Percentiles rank a stretch among this genome's conserved stretches.
phyloP scores from a whole-genome alignment of 495 filamentous ascomycete genomes.

The Jackrogersella multiformis region DNA sequence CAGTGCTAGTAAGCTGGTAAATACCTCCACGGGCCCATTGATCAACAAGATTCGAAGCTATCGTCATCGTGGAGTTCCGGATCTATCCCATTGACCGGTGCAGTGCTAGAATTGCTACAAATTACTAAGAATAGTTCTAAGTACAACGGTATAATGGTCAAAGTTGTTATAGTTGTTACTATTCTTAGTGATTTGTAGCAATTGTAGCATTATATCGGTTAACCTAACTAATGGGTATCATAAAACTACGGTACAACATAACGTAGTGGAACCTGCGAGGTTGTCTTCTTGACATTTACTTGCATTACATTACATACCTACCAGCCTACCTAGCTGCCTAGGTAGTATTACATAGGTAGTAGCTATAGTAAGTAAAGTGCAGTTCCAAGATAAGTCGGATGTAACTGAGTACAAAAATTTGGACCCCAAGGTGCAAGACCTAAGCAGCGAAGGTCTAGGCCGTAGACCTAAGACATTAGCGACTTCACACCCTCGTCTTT shows the following conservation, averaged over 20 bases:
- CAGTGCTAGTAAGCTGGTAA: too few species aligned
- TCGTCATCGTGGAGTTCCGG: conserved; percentile 4
- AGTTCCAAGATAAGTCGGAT: conserved; percentile 21
- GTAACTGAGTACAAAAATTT: conserved; percentile 19
- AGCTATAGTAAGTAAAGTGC: too few species aligned
- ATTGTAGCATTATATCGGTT: too few species aligned
- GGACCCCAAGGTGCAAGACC: neutral
- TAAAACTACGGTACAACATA: conserved; percentile 14
- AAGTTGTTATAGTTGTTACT: too few species aligned
- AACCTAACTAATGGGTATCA: too few species aligned
- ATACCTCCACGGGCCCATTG: neutral
- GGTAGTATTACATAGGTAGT: neutral
- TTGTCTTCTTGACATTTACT: neutral
- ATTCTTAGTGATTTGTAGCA: too few species aligned
- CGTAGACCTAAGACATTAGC: conserved; percentile 24
- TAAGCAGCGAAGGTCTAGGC: conserved; percentile 21
- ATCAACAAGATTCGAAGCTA: conserved; percentile 1
- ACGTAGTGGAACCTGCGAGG: conserved; percentile 7
- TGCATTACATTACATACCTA: too few species aligned
- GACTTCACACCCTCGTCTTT: conserved; percentile 6
- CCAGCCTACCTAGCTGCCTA: too few species aligned
- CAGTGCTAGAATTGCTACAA: too few species aligned
- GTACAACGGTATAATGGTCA: too few species aligned
- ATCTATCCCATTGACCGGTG: neutral
- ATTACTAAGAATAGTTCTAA: too few species aligned